Evolutionary conservation across 352 stramenopile genomes (phyloP), one percentile per base, ranked within the genome.

Genomic region (Pythium diclinum): DNA sequence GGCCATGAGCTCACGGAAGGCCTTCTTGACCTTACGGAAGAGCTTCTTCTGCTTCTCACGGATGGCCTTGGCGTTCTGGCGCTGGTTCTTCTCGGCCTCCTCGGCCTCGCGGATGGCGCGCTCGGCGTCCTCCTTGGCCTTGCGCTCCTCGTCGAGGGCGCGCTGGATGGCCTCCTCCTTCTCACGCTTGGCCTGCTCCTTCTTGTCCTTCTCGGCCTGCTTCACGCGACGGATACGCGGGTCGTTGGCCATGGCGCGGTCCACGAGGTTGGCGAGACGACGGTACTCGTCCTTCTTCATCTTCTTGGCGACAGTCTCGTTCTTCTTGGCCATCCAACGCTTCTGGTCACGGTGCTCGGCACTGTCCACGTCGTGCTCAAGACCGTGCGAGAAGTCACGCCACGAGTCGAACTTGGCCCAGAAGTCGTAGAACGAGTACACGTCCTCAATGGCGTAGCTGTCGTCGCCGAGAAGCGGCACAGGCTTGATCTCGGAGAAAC

Each of bases 271-370:
- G 52, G 83, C 83, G 0, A 94, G 79, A 73, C 85, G 85, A 16
- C 76, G 77, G 75, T 94, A 94, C 73, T 94, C 85, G 70, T 88
- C 82, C 70, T 94, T 94, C 83, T 94, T 94, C 77, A 88, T 89
- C 80, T 94, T 94, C 82, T 94, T 94, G 56, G 82, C 83, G 0
- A 78, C 83, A 6, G 67, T 73, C 63, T 94, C 85, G 73, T 94
- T 94, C 78, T 94, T 94, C 78, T 94, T 94, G 55, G 84, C 84
- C 83, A 94, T 90, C 81, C 81, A 92, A 25, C 85, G 83, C 79
- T 94, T 94, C 70, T 94, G 83, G 73, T 94, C 83, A 53, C 85
- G 85, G 75, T 91, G 81, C 64, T 94, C 85, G 23, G 83, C 85
- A 56, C 76, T 89, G 54, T 94, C 85, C 13, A 94, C 85, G 64